Percentiles rank a stretch among this genome's conserved stretches.
phyloP scores from a whole-genome alignment of 805 yeast genomes.

The Cyberlindnera petersonii region DNA sequence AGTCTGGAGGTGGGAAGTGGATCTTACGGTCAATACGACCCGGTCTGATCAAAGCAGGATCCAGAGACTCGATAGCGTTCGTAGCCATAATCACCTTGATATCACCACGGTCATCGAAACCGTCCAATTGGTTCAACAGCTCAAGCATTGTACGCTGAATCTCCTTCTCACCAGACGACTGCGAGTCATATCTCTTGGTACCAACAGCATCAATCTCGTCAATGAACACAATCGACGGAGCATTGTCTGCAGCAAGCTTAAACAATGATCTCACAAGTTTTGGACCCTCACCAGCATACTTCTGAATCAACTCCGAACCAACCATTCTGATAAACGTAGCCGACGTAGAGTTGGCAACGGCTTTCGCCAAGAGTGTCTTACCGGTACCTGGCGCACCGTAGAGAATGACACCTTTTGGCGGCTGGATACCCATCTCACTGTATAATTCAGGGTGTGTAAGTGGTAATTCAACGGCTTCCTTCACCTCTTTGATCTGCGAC shows the following conservation, averaged over 20 bases:
- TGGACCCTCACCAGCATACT: conserved; percentile 97
- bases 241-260: conserved; percentile 94
- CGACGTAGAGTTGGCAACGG: conserved; percentile 96
- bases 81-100: conserved; percentile 98
- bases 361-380: conserved; percentile 91
- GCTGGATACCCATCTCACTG: conserved; percentile 98
- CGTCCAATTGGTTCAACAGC: conserved; percentile 90
- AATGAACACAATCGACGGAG: conserved; percentile 97
- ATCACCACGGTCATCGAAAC: conserved; percentile 95
- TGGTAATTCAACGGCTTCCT: conserved; percentile 95
- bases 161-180: conserved; percentile 93
- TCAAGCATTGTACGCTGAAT: conserved; percentile 98
- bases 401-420: conserved; percentile 95
- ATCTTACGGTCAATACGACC: conserved; percentile 97
- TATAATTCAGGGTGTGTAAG: conserved; percentile 89
- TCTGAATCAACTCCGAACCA: conserved; percentile 95
- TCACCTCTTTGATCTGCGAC: conserved; percentile 93
- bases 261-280: conserved; percentile 89
- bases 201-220: conserved; percentile 99
- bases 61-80: conserved; percentile 87
- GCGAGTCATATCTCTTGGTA: conserved; percentile 89
- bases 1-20: conserved; percentile 92
- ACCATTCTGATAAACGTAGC: conserved; percentile 95
- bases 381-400: conserved; percentile 99
- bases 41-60: conserved; percentile 94